Base-by-base conservation (phyloP, 2,329 filamentous ascomycete genomes). In the Cordyceps sp. region DNA sequence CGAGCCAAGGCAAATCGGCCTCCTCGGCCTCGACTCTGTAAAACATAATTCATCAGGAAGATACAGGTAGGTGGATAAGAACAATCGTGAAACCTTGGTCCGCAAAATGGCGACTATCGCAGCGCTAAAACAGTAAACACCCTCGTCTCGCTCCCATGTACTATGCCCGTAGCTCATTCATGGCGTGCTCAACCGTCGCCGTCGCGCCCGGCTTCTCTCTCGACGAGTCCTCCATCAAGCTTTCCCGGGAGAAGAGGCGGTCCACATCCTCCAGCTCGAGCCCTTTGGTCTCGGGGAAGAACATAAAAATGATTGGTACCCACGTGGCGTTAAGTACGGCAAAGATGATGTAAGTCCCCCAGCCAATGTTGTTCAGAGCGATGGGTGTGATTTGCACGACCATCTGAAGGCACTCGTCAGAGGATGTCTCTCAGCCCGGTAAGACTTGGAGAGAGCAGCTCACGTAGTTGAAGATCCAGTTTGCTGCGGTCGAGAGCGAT, bases 261-360 rank as follows among this genome's bases (percentile, higher is more conserved):
- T 58, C 35, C 57, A 57, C 43, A 47, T 53, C 39, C 52, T 70
- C 33, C 52, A 67, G 40, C 55, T 59, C 40, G 36, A 58, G 36
- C 0, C 45, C 45, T 23, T 48, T 49, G 4, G 48, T 50, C 21
- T 50, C 46, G 0, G 46, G 45, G 23, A 47, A 49, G 33, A 48
- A 48, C 2, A 48, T 34, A 23, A 45, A 48, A 10, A 50, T 45
- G 6, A 49, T 38, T 2, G 46, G 47, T 2, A 50, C 42, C 31
- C 42, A 50, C 1, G 36, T 30, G 1, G 44, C 41, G 22, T 50
- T 50, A 6, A 49, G 33, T 2, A 47, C 40, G 3, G 46, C 42
- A 23, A 48, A 50, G 16, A 49, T 45, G 26, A 50, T 45, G 33
- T 47, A 50, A 0, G 45, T 48, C 8, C 33, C 39, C 42, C 41